A percentile compares a stretch with the other conserved stretches of the same genome.
Conservation (phyloP, 306 rosid genomes). For the Mimosa bimucronata region DNA sequence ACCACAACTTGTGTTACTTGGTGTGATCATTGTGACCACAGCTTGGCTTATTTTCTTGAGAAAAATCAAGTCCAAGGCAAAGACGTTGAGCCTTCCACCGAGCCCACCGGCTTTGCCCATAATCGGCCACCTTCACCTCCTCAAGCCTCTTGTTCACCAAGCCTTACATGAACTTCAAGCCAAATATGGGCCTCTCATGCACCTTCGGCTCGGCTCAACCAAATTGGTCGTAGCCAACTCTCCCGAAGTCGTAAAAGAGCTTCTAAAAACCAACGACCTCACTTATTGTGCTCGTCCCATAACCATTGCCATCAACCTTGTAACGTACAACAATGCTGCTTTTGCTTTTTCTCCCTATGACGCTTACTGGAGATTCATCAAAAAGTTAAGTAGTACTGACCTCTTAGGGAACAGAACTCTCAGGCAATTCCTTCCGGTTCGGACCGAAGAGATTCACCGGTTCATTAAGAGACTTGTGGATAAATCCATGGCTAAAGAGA, state of each 20-base stretch:
- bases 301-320: slow-evolving; percentile 31
- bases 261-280: slow-evolving; percentile 51
- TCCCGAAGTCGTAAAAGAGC: slow-evolving; percentile 44
- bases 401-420: slow-evolving; percentile 44
- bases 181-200: slow-evolving; percentile 48
- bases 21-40: background rate
- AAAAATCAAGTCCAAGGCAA: background rate
- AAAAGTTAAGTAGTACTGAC: slow-evolving; percentile 43
- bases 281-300: slow-evolving; percentile 27
- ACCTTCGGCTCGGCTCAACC: slow-evolving; percentile 43
- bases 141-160: slow-evolving; percentile 49
- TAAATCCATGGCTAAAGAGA: slow-evolving; percentile 24
- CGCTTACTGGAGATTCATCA: slow-evolving; percentile 50
- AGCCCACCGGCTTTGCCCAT: slow-evolving; percentile 48
- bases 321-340: slow-evolving; percentile 47
- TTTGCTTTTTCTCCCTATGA: slow-evolving; percentile 56
- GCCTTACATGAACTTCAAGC: slow-evolving; percentile 42
- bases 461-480: slow-evolving; percentile 21
- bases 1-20: background rate
- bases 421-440: slow-evolving; percentile 3
- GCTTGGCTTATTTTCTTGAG: background rate
- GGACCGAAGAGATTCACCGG: slow-evolving; percentile 35
- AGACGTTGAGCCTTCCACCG: slow-evolving; percentile 34
- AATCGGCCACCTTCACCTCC: slow-evolving; percentile 49
- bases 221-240: slow-evolving; percentile 36